Conservation (phyloP, 139 green algal species). For the Bryopsis sp. region DNA sequence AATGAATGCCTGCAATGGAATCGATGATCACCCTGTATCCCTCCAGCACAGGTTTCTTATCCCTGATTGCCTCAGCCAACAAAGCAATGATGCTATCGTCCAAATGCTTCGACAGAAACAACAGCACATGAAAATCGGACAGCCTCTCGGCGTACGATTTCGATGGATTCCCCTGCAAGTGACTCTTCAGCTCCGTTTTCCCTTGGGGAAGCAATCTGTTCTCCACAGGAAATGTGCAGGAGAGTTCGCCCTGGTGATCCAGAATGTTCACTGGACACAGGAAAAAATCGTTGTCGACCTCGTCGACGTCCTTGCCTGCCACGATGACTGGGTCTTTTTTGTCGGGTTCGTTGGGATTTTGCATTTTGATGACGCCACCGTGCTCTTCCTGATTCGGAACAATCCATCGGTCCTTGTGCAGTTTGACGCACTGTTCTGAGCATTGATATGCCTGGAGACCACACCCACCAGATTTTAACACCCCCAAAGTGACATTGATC, state of each 20-base stretch:
- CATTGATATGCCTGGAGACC: constrained; percentile 88
- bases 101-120: constrained; percentile 83
- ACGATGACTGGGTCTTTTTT: constrained; percentile 66
- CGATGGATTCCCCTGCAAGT: constrained; percentile 44
- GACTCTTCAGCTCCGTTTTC: constrained; percentile 63
- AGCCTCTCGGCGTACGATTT: constrained; percentile 64
- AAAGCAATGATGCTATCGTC: constrained; percentile 64
- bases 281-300: constrained; percentile 97
- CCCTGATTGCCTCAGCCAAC: constrained; percentile 56
- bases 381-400: constrained; percentile 23
- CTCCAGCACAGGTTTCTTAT: constrained; percentile 53
- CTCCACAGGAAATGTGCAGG: constrained; percentile 78
- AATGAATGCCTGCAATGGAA: constrained; percentile 58
- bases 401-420: constrained; percentile 78
- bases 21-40: constrained; percentile 86
- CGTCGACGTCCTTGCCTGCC: constrained; percentile 70
- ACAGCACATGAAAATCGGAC: constrained; percentile 89
- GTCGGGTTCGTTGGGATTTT: constrained; percentile 55
- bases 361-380: constrained; percentile 33
- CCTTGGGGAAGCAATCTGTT: constrained; percentile 77
- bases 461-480: constrained; percentile 8
- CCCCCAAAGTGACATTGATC: too few species aligned
- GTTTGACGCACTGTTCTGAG: constrained; percentile 64
- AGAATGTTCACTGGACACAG: constrained; percentile 82
- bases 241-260: constrained; percentile 74